These are phyloP conservation scores for Huiozyma naganishii DNA, from an alignment of 805 yeast species.

Conservation along the genomic window DNA sequence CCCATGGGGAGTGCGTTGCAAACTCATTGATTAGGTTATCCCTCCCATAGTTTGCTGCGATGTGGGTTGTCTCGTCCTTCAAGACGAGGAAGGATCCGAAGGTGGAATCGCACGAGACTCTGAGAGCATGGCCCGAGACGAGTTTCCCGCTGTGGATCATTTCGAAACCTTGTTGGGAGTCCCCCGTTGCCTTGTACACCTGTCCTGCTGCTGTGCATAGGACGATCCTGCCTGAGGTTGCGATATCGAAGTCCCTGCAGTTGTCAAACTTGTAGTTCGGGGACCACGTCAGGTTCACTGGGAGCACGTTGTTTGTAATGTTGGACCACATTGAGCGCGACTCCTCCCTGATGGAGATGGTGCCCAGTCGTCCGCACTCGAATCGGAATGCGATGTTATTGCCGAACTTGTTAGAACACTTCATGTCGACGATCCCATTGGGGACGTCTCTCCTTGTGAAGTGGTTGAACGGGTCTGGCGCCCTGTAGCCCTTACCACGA, in stretches of 20 bases:
- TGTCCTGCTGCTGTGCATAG: slow-evolving; percentile 62
- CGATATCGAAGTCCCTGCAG: slow-evolving; percentile 50
- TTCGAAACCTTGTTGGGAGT: slow-evolving; percentile 8
- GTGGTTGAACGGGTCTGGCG: slow-evolving; percentile 29
- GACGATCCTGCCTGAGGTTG: slow-evolving; percentile 57
- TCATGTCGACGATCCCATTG: slow-evolving; percentile 23
- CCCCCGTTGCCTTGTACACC: slow-evolving; percentile 33
- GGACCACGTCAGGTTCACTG: slow-evolving; percentile 46
- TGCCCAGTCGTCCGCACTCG: slow-evolving; percentile 49
- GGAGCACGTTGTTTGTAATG: slow-evolving; percentile 33
- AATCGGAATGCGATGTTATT: slow-evolving; percentile 39
- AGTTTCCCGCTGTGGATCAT: slow-evolving; percentile 27
- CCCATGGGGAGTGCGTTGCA: slow-evolving; percentile 41
- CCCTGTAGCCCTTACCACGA: slow-evolving; percentile 13
- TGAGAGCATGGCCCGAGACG: slow-evolving; percentile 26
- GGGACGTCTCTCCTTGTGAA: slow-evolving; percentile 20
- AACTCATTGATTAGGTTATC: slow-evolving; percentile 44
- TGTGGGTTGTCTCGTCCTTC: slow-evolving; percentile 47
- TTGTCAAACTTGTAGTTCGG: slow-evolving; percentile 43
- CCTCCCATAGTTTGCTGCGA: slow-evolving; percentile 43
- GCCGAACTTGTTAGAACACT: slow-evolving; percentile 27
- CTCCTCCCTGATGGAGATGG: slow-evolving; percentile 15
- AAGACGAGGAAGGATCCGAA: slow-evolving; percentile 60
- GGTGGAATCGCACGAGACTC: slow-evolving; percentile 54
- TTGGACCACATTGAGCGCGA: slow-evolving; percentile 22